Evolutionary conservation across 768 basidiomycete genomes (phyloP).

Genomic region (Rhodotorula kratochvilovae): DNA sequence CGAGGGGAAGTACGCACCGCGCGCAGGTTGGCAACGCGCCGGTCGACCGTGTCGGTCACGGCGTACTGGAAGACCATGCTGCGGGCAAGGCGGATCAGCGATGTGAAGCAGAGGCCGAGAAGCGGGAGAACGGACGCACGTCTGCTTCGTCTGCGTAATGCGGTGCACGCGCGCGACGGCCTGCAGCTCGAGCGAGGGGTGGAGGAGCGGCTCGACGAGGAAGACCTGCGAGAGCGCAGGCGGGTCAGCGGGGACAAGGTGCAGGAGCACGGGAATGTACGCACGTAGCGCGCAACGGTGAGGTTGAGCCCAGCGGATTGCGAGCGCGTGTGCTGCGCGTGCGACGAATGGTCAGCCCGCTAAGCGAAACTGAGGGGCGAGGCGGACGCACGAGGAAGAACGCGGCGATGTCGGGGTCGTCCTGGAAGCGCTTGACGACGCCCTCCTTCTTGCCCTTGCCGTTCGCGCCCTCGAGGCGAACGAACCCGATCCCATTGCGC

Average conservation of each 20-base stretch:
- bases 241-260: constrained; percentile 39
- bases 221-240: constrained; percentile 37
- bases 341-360: neutral
- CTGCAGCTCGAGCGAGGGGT: constrained; percentile 39
- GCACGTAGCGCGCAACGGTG: constrained; percentile 31
- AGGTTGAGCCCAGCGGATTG: constrained; percentile 42
- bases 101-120: too few species aligned
- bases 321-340: constrained; percentile 25
- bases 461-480: constrained; percentile 35
- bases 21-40: constrained; percentile 35
- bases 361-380: neutral
- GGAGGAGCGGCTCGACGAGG: constrained; percentile 42
- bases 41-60: constrained; percentile 36
- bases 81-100: neutral
- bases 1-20: constrained; percentile 1
- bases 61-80: constrained; percentile 41
- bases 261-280: neutral
- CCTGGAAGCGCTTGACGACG: constrained; percentile 33
- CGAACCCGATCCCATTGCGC: constrained; percentile 35
- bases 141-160: constrained; percentile 37
- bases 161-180: constrained; percentile 40
- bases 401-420: constrained; percentile 35
- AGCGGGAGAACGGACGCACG: neutral
- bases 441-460: constrained; percentile 39
- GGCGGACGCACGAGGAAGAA: constrained; percentile 29